Evolutionary conservation across 2,329 filamentous ascomycete genomes (phyloP).

Genomic region (Fusarium sp.): DNA sequence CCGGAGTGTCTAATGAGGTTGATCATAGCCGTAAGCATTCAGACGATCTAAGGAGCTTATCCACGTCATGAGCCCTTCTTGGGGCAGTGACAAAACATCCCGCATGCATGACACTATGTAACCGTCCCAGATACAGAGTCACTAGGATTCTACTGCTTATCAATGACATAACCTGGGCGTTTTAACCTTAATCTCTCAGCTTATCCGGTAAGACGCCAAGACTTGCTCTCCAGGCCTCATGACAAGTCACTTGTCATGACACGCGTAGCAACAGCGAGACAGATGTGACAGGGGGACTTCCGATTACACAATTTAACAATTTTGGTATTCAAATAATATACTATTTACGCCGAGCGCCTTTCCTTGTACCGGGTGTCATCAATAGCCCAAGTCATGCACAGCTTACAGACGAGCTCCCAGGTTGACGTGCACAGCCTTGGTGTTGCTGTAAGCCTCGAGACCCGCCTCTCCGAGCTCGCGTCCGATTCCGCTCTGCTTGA

Average conservation of each 20-base stretch:
- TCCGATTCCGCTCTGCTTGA: constrained; percentile 45
- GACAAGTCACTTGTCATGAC: background rate
- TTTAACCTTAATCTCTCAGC: background rate
- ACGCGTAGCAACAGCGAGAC: background rate
- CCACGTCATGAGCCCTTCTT: background rate
- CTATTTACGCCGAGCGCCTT: constrained; percentile 33
- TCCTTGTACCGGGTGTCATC: background rate
- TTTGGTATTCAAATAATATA: constrained; percentile 21
- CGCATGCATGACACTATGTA: background rate
- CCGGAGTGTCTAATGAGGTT: background rate
- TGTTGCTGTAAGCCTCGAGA: constrained; percentile 42
- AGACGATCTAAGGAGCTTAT: background rate
- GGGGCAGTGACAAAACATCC: background rate
- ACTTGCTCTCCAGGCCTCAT: background rate
- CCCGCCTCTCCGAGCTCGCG: constrained; percentile 43
- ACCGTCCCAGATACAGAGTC: background rate
- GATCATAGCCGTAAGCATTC: background rate
- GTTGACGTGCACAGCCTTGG: constrained; percentile 44
- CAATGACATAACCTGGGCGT: background rate
- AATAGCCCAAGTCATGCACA: background rate
- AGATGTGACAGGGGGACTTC: background rate
- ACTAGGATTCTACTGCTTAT: background rate
- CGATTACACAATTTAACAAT: background rate
- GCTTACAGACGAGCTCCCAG: constrained; percentile 39
- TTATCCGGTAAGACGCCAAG: background rate